Evolutionary conservation across 306 rosid species (phyloP).

Genomic region (Arachis stenosperma): DNA sequence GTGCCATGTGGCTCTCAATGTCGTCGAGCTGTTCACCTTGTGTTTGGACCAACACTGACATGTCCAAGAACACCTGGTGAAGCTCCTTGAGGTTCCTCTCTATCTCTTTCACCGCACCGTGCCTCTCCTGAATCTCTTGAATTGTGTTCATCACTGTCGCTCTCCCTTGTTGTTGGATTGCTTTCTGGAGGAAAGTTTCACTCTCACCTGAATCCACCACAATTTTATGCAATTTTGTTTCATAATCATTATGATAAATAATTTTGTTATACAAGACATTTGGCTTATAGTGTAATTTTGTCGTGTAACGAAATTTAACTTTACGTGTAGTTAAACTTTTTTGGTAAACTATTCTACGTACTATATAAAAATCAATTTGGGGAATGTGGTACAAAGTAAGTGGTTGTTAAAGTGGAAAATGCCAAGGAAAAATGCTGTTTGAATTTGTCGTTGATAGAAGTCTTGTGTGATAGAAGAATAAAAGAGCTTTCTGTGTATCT

Average conservation of each 20-base stretch:
- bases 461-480: too few species aligned
- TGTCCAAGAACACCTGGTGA: constrained; percentile 92
- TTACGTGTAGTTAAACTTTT: too few species aligned
- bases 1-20: constrained; percentile 73
- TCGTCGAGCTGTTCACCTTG: constrained; percentile 87
- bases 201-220: constrained; percentile 72
- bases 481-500: too few species aligned
- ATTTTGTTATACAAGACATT: neutral
- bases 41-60: constrained; percentile 80
- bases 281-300: too few species aligned
- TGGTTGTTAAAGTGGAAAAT: too few species aligned
- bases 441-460: too few species aligned
- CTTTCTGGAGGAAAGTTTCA: constrained; percentile 82
- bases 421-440: too few species aligned
- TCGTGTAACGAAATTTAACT: too few species aligned
- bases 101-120: constrained; percentile 75
- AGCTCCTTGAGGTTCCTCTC: constrained; percentile 83
- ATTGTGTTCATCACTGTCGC: constrained; percentile 76
- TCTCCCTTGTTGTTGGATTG: constrained; percentile 82
- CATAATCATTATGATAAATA: neutral
- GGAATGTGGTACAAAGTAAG: too few species aligned
- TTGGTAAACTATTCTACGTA: too few species aligned
- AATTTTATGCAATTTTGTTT: neutral
- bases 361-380: too few species aligned
- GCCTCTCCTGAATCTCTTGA: constrained; percentile 86